phyloP scores from a whole-genome alignment of 2,329 filamentous ascomycete genomes.

The Microsporum canis region DNA sequence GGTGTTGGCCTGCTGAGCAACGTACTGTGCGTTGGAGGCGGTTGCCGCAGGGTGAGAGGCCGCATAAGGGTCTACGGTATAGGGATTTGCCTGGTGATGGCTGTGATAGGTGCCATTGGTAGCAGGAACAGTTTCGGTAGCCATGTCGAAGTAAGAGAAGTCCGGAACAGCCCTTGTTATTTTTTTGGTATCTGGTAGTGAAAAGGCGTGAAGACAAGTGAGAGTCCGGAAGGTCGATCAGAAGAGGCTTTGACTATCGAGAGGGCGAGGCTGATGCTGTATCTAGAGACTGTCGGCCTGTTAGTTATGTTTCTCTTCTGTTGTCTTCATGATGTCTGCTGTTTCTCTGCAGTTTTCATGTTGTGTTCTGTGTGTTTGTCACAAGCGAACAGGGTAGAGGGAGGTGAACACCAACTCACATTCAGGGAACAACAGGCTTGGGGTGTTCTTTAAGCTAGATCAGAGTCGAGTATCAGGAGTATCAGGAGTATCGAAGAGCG shows the following conservation, averaged over 20 bases:
- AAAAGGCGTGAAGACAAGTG: neutral
- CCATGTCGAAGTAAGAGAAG: neutral
- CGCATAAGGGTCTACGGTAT: conserved; percentile 28
- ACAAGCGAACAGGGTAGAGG: neutral
- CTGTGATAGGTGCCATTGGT: conserved; percentile 34
- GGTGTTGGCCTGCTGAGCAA: conserved; percentile 27
- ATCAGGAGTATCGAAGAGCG: neutral
- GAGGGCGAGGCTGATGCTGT: no score
- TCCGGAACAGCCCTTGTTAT: neutral
- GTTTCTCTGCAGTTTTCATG: no score
- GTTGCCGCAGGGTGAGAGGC: conserved; percentile 25
- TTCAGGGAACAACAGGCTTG: neutral
- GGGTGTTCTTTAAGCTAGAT: neutral
- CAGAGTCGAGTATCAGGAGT: neutral
- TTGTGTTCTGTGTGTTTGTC: no score
- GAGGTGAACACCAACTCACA: neutral
- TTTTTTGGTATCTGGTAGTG: neutral
- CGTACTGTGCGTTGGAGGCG: conserved; percentile 18
- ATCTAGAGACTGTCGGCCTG: no score
- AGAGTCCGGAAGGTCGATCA: neutral
- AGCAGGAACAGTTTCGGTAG: conserved; percentile 24
- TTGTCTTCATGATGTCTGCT: no score
- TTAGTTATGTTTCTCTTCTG: no score
- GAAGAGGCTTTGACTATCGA: no score
- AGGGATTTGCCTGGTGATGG: conserved; percentile 25